Evolutionary conservation across 169 alveolate species (phyloP).

Genomic region (Ichthyophthirius multifiliis): DNA sequence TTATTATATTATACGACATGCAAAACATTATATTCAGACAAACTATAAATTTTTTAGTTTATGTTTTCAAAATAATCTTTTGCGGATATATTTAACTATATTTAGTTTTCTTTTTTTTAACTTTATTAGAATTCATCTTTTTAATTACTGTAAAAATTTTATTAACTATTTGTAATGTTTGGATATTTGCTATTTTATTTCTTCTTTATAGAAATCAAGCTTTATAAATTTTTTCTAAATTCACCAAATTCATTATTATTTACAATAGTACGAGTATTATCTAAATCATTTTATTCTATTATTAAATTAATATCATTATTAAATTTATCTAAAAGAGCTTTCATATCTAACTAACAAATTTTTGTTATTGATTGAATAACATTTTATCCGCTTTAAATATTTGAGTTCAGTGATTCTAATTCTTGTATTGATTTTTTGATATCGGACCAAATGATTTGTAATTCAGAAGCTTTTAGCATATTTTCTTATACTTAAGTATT

Average conservation of each 20-base stretch:
- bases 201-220: not conserved
- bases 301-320: not conserved
- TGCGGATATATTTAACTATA: too few species aligned
- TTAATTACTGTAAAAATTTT: not conserved
- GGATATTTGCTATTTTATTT: not conserved
- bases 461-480: not conserved
- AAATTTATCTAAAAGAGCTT: not conserved
- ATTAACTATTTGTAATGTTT: not conserved
- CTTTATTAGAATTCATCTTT: too few species aligned
- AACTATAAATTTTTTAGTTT: too few species aligned
- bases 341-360: not conserved
- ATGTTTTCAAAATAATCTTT: too few species aligned
- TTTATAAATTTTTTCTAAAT: not conserved
- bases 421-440: not conserved
- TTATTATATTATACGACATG: not conserved
- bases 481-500: not conserved
- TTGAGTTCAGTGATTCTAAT: not conserved
- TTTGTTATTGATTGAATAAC: not conserved
- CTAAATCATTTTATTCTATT: slow-evolving; percentile 1
- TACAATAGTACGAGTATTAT: not conserved
- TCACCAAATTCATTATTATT: not conserved
- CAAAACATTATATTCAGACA: not conserved
- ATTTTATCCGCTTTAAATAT: slow-evolving; percentile 4
- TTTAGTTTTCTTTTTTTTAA: too few species aligned
- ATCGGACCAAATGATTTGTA: not conserved